Evolutionary conservation across 768 basidiomycete species (phyloP), one percentile per base, ranked within the genome.

Genomic region (Cystobasidiopsis lactophilus): DNA sequence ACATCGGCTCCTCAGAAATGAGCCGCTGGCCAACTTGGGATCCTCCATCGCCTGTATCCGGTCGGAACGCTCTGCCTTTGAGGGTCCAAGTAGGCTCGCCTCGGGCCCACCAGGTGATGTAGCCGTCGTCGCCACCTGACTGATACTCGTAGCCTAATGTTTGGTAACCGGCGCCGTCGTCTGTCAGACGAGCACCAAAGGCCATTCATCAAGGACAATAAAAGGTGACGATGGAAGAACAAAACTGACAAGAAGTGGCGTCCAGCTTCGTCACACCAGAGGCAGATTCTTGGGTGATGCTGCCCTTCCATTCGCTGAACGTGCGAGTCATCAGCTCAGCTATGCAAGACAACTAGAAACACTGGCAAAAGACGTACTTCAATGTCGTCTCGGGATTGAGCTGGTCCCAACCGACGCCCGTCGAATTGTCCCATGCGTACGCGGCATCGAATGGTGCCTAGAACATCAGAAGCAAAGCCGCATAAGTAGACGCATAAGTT

Each of bases 1-100:
- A 84, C 86, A 95, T 80, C 2, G 93, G 91, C 65, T 98, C 93
- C 62, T 89, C 84, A 3, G 85, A 72, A 52, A 77, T 77, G 16
- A 88, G 62, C 31, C 89, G 72, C 59, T 73, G 69, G 30, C 74
- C 70, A 47, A 96, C 70, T 43, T 75, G 55, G 0, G 74, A 69
- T 4, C 58, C 71, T 52, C 77, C 57, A 0, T 75, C 69, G 3
- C 58, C 62, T 0, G 73, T 23, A 67, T 88, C 78, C 2, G 85
- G 67, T 3, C 76, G 81, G 19, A 86, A 67, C 2, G 82, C 69
- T 2, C 67, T 71, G 1, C 82, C 68, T 10, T 74, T 76, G 43
- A 82, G 66, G 29, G 72, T 78, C 86, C 89, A 95, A 1, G 79
- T 73, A 60, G 73, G 67, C 38, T 70, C 56, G 3, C 76, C 78